phyloP scores from a whole-genome alignment of 495 filamentous ascomycete species.

The Aspergillus indologenus region DNA sequence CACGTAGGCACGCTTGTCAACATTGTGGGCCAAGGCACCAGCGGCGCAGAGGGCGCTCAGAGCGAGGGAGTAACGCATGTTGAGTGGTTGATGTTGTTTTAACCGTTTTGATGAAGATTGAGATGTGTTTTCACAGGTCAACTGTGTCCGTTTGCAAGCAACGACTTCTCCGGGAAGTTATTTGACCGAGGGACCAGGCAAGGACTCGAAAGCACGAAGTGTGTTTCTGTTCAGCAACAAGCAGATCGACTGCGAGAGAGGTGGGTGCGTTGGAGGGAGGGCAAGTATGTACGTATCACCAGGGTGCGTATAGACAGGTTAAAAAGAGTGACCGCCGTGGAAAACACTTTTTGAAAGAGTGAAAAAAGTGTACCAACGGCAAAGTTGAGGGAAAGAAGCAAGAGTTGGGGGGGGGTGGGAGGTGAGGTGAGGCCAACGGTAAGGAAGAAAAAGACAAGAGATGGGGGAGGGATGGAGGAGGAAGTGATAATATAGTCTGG shows the following conservation, averaged over 20 bases:
- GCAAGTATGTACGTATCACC: constrained; percentile 20
- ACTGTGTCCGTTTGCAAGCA: constrained; percentile 21
- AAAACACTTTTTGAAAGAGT: constrained; percentile 39
- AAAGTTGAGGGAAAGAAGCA: constrained; percentile 20
- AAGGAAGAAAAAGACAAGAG: constrained; percentile 21
- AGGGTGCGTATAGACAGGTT: constrained; percentile 14
- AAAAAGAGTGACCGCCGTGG: constrained; percentile 41
- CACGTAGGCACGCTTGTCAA: constrained; percentile 52
- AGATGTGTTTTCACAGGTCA: constrained; percentile 28
- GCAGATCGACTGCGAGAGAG: constrained; percentile 42
- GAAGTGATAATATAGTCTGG: constrained; percentile 30
- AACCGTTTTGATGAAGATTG: constrained; percentile 9
- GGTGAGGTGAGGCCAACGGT: constrained; percentile 14
- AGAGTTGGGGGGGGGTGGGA: constrained; percentile 20
- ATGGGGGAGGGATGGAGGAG: constrained; percentile 17
- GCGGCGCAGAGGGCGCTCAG: constrained; percentile 60
- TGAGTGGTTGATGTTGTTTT: constrained; percentile 22
- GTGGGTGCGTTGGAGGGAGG: constrained; percentile 11
- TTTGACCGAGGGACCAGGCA: constrained; percentile 15
- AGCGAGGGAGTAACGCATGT: constrained; percentile 68
- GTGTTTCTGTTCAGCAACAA: constrained; percentile 11
- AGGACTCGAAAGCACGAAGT: constrained; percentile 1
- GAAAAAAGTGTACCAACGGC: constrained; percentile 30
- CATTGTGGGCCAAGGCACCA: constrained; percentile 57
- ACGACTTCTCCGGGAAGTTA: constrained; percentile 45